Evolutionary conservation across 2,329 filamentous ascomycete genomes (phyloP).

Genomic region (Exophiala aquamarina): DNA sequence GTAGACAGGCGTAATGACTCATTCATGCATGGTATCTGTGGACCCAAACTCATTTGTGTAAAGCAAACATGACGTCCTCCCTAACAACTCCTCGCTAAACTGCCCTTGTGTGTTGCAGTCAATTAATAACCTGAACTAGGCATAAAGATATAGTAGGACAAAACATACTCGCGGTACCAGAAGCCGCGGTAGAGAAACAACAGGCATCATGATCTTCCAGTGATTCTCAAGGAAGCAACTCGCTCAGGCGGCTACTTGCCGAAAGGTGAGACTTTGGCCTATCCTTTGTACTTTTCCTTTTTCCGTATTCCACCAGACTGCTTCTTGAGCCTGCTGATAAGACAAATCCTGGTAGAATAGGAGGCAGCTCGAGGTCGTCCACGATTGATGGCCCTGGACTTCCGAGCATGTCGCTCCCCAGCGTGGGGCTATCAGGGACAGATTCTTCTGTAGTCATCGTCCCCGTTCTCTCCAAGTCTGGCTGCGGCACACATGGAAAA

Average conservation of each 20-base stretch:
- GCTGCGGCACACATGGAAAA: constrained; percentile 26
- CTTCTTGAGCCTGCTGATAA: constrained; percentile 40
- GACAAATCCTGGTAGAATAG: constrained; percentile 42
- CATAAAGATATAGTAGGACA: neutral
- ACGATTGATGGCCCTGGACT: constrained; percentile 30
- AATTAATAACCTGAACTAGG: neutral
- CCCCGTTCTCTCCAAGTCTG: constrained; percentile 25
- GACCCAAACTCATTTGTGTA: no score
- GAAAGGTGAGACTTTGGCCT: constrained; percentile 11
- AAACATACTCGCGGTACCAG: constrained; percentile 14
- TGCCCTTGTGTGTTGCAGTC: neutral
- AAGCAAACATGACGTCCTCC: neutral
- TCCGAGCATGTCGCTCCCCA: constrained; percentile 18
- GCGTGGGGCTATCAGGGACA: constrained; percentile 15
- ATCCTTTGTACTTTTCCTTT: constrained; percentile 27
- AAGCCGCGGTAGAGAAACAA: constrained; percentile 17
- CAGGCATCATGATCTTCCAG: no score
- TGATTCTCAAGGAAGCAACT: constrained; percentile 12
- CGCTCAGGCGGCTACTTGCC: constrained; percentile 14
- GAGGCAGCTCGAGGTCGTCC: constrained; percentile 24
- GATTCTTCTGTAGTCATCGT: constrained; percentile 27
- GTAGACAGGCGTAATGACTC: no score
- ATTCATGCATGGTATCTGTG: no score
- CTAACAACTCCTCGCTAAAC: no score
- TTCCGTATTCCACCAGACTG: constrained; percentile 34